Conservation (phyloP, 2,329 filamentous ascomycete species). For the Nemania sp. region DNA sequence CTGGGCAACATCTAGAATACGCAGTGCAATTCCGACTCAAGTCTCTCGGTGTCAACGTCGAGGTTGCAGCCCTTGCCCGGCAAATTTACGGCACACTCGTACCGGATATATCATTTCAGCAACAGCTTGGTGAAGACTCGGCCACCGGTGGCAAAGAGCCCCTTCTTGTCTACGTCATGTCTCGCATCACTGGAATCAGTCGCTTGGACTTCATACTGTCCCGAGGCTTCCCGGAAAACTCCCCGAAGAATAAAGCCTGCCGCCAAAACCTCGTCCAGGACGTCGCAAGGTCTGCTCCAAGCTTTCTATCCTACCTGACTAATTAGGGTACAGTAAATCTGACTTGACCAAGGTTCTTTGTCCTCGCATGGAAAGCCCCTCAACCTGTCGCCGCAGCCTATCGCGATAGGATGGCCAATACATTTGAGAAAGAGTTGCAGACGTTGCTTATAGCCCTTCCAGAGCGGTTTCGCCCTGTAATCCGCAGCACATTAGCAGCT, state of each 20-base stretch:
- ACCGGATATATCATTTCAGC: conserved; percentile 37
- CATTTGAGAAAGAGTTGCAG: conserved; percentile 37
- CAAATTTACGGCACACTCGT: conserved; percentile 41
- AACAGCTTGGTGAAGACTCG: conserved; percentile 19
- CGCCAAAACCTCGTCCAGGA: conserved; percentile 44
- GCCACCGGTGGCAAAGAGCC: conserved; percentile 36
- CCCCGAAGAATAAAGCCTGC: conserved; percentile 39
- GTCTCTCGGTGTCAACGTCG: conserved; percentile 41
- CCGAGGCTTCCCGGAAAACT: conserved; percentile 43
- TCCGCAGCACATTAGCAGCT: conserved; percentile 40
- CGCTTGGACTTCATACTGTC: conserved; percentile 45
- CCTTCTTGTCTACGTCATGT: conserved; percentile 45
- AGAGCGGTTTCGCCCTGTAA: conserved; percentile 41
- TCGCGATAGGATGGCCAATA: neutral
- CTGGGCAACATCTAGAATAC: conserved; percentile 40
- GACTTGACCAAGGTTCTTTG: no score
- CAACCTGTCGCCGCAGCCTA: conserved; percentile 38
- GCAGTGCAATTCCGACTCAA: conserved; percentile 47
- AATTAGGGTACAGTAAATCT: no score
- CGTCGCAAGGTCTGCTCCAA: conserved; percentile 5
- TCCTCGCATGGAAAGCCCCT: conserved; percentile 43
- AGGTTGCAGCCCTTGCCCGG: conserved; percentile 38
- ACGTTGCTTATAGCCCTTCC: conserved; percentile 43
- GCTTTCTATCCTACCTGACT: neutral
- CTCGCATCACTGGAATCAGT: conserved; percentile 42